Base-by-base conservation (phyloP, 768 basidiomycete genomes). In the Lactifluus hygrophoroides region DNA sequence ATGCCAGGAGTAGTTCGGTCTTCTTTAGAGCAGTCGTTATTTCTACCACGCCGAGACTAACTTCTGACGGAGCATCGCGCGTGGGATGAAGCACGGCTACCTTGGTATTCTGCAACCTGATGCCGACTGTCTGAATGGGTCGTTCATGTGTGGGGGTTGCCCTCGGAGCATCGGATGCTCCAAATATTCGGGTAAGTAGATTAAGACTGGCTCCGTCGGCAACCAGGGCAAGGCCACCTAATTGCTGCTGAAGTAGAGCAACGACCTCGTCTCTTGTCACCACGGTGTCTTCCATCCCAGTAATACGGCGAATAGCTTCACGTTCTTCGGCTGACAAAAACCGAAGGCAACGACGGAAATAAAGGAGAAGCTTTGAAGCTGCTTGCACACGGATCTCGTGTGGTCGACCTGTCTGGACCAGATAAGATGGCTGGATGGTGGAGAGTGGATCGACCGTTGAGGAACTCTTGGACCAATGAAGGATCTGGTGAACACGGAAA, bases 351-450 rank as follows among this genome's bases (percentile, higher is more conserved):
- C 82, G 79, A 43, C 93, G 84, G 27, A 95, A 76, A 66, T 91
- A 85, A 60, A 88, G 84, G 21, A 94, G 72, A 51, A 94, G 81
- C 64, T 83, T 84, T 76, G 92, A 93, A 1, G 79, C 76, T 0
- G 79, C 71, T 61, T 89, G 84, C 25, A 79, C 79, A 25, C 93
- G 86, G 49, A 91, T 68, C 35, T 75, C 68, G 46, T 86, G 80
- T 8, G 89, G 86, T 9, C 77, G 70, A 5, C 90, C 90, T 45
- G 76, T 80, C 67, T 90, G 90, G 25, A 94, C 81, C 34, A 94
- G 77, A 67, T 82, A 90, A 2, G 90, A 92, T 6, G 90, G 88
- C 48, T 92, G 89, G 30, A 84, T 89, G 32, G 88, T 82, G 21
- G 91, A 92, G 14, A 90, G 75, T 8, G 89, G 87, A 67, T 93